These are phyloP conservation scores for Suhomyces wounanorum DNA, from an alignment of 1,139 yeast species.

Conservation along the genomic window DNA sequence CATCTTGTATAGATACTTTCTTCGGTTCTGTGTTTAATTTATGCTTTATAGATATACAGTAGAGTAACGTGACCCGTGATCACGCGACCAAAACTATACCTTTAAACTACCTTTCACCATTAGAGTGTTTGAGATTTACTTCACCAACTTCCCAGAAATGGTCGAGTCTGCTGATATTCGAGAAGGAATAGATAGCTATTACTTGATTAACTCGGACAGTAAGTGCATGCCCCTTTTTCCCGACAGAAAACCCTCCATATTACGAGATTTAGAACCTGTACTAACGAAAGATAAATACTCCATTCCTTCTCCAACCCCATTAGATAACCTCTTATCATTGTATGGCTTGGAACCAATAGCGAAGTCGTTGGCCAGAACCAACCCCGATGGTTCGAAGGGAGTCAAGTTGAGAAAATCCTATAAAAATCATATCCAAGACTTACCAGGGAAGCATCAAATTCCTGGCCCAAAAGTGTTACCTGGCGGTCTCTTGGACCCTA, in stretches of 20 bases:
- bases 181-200: constrained; percentile 22
- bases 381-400: constrained; percentile 86
- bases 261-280: constrained; percentile 7
- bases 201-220: constrained; percentile 27
- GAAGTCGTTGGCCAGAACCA: constrained; percentile 80
- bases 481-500: constrained; percentile 53
- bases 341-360: constrained; percentile 73
- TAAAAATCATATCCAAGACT: constrained; percentile 84
- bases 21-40: constrained; percentile 15
- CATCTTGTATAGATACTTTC: constrained; percentile 13
- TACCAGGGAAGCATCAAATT: constrained; percentile 77
- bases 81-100: not conserved
- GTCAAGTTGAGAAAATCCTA: constrained; percentile 90
- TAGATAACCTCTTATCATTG: constrained; percentile 65
- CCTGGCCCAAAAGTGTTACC: constrained; percentile 59
- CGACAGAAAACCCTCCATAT: not conserved
- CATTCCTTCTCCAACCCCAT: constrained; percentile 65
- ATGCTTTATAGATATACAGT: constrained; percentile 6
- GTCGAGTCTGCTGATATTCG: constrained; percentile 13
- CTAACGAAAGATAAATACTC: constrained; percentile 35
- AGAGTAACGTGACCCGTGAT: not conserved
- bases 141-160: constrained; percentile 5
- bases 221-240: constrained; percentile 15
- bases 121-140: not conserved
- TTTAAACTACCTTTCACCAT: not conserved